Base-by-base conservation (phyloP, 768 basidiomycete species). In the Termitomyces sp. region DNA sequence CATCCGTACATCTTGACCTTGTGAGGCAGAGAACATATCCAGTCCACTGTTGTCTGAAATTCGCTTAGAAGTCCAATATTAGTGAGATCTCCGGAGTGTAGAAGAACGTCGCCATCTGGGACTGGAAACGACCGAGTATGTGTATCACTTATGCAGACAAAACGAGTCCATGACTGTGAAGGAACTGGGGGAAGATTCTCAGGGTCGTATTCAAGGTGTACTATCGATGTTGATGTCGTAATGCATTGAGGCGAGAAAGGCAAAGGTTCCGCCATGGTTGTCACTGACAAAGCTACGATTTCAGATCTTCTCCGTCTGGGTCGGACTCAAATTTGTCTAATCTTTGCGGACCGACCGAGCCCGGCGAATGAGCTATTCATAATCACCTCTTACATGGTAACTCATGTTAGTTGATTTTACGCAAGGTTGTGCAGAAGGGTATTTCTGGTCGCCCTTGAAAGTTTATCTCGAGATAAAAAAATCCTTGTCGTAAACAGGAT, bases 61-160 rank as follows among this genome's bases (percentile, higher is more conserved):
- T 84, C 77, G 1, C 66, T 55, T 27, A 74, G 56, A 2, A 62
- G 72, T 1, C 88, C 87, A 46, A 66, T 69, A 26, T 76, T 74
- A 22, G 84, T 86, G 48, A 89, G 67, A 60, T 89, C 88, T 1
- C 87, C 88, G 24, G 75, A 76, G 60, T 89, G 86, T 20, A 89
- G 65, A 2, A 89, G 73, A 1, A 89, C 83, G 61, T 89, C 87
- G 13, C 87, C 86, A 3, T 70, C 62, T 4, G 87, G 87, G 1
- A 86, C 76, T 10, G 59, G 39, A 55, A 79, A 84, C 5, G 64
- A 67, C 10, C 60, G 66, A 3, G 69, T 54, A 63, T 87, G 85
- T 2, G 82, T 85, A 63, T 87, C 85, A 59, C 82, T 84, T 55
- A 86, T 69, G 61, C 83, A 83, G 16, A 84, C 73, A 62, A 84